Evolutionary conservation across 83 land plant genomes (phyloP).

Genomic region (Picea engelmannii): DNA sequence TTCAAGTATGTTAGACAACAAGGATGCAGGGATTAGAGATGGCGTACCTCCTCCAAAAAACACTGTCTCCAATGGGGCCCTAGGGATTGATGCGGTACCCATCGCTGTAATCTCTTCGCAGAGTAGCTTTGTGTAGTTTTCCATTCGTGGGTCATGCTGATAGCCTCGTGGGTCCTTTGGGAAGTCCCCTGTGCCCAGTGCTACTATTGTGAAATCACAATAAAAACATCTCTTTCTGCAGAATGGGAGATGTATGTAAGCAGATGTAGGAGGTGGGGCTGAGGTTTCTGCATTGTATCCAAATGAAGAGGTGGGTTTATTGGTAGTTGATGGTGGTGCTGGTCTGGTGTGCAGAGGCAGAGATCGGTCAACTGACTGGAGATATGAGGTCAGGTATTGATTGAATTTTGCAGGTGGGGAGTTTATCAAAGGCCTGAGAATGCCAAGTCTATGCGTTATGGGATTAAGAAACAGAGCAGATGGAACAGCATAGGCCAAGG

Average conservation of each 20-base stretch:
- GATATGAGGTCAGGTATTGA: background rate
- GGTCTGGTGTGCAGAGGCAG: background rate
- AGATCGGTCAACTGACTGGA: background rate
- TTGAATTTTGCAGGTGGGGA: background rate
- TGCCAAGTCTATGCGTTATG: background rate
- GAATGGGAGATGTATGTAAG: conserved; percentile 95
- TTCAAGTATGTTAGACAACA: conserved; percentile 56
- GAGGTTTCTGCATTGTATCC: background rate
- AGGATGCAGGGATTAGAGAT: conserved; percentile 78
- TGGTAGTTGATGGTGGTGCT: background rate
- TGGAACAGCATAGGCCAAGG: background rate
- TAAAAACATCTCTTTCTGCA: conserved; percentile 94
- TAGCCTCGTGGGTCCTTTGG: conserved; percentile 8
- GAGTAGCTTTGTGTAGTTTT: conserved; percentile 56
- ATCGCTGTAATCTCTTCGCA: conserved; percentile 71
- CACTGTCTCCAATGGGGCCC: conserved; percentile 69
- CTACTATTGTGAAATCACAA: conserved; percentile 97
- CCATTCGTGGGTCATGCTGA: conserved; percentile 67
- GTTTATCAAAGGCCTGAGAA: background rate
- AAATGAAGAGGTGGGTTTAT: background rate
- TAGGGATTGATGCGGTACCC: background rate
- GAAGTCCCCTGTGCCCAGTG: conserved; percentile 67
- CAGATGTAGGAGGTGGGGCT: conserved; percentile 59
- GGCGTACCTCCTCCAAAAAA: conserved; percentile 99
- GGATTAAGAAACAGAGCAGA: background rate